These are phyloP conservation scores for Exobasidium cylindrosporum DNA, from an alignment of 1,284 basidiomycete species.

Conservation along the genomic window DNA sequence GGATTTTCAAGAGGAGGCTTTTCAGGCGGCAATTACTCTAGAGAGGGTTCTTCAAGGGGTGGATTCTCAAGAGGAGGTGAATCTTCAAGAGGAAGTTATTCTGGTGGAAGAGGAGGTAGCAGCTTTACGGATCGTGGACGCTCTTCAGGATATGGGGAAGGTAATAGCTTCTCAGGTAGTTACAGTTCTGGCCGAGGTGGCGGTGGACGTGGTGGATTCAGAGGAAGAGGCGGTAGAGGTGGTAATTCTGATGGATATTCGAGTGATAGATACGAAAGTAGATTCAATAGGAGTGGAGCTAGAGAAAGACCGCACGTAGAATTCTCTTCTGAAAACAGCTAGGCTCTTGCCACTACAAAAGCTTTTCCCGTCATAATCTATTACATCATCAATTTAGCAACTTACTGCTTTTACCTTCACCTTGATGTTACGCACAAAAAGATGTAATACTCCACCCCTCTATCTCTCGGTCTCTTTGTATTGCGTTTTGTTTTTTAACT, in stretches of 20 bases:
- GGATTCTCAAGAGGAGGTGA: not conserved
- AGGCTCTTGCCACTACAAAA: too few species aligned
- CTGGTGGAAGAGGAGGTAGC: not conserved
- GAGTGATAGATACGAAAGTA: not conserved
- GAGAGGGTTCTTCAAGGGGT: not conserved
- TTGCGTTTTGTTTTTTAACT: too few species aligned
- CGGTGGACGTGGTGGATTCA: not conserved
- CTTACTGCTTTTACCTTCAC: too few species aligned
- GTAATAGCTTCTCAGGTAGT: not conserved
- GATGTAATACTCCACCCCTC: too few species aligned
- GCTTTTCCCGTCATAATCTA: too few species aligned
- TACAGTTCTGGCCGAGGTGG: not conserved
- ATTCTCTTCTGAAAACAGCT: too few species aligned
- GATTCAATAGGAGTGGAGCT: too few species aligned
- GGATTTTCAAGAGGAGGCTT: conserved; percentile 10
- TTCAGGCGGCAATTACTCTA: conserved; percentile 14
- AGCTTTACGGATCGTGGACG: not conserved
- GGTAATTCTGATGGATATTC: not conserved
- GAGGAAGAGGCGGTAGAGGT: not conserved
- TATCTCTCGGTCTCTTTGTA: too few species aligned
- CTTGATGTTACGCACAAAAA: too few species aligned
- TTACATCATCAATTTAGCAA: too few species aligned
- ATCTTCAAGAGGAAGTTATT: not conserved
- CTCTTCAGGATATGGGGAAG: not conserved
- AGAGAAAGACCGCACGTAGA: too few species aligned